Percentiles rank a stretch among this genome's conserved stretches.
These are phyloP conservation scores for Aspergillus luchuensis DNA, from an alignment of 2,329 filamentous ascomycete genomes.

Conservation along the genomic window DNA sequence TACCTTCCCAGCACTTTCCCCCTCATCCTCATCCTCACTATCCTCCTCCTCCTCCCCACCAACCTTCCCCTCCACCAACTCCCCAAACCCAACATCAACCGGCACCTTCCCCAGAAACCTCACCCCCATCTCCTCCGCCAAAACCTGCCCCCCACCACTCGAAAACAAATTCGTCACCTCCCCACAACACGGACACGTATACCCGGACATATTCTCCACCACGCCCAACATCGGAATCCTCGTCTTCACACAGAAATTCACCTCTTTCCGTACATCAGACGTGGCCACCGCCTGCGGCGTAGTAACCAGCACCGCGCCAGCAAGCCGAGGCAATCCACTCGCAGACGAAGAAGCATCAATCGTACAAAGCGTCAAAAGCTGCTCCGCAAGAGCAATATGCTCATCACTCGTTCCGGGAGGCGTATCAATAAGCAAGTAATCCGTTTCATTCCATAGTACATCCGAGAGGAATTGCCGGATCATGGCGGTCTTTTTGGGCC, in stretches of 20 bases:
- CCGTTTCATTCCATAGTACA: conserved; percentile 82
- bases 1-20: not conserved
- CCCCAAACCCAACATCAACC: conserved; percentile 89
- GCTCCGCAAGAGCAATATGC: conserved; percentile 92
- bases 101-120: conserved; percentile 84
- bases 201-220: conserved; percentile 84
- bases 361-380: conserved; percentile 59
- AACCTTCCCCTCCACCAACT: conserved; percentile 69
- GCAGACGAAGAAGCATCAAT: conserved; percentile 24
- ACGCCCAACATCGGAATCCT: conserved; percentile 80
- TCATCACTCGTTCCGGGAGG: conserved; percentile 96
- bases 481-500: conserved; percentile 99
- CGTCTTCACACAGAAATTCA: conserved; percentile 90
- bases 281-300: conserved; percentile 94
- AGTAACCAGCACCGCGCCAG: conserved; percentile 90
- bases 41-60: conserved; percentile 30
- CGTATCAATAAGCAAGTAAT: conserved; percentile 93
- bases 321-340: conserved; percentile 60
- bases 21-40: conserved; percentile 22
- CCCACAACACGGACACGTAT: conserved; percentile 61
- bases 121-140: conserved; percentile 84
- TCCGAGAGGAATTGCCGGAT: conserved; percentile 93
- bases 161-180: conserved; percentile 95
- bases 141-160: conserved; percentile 82
- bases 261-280: conserved; percentile 89